Percentiles rank a stretch among this genome's conserved stretches.
phyloP scores from a whole-genome alignment of 2,329 filamentous ascomycete genomes.

The Tolypocladium tropicale region DNA sequence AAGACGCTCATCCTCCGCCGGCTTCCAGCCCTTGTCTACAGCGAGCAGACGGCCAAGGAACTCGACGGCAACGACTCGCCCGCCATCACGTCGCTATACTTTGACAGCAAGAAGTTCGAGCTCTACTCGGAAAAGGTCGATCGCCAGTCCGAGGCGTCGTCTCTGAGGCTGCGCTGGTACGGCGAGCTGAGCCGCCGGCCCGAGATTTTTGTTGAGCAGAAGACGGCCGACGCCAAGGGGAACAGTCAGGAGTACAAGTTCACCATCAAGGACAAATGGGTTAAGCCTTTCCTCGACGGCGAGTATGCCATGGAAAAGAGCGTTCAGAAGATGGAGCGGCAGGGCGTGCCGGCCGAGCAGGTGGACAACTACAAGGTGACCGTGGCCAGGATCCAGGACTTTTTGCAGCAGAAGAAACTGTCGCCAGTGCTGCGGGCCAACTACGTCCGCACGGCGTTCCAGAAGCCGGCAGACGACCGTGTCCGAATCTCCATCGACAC shows the following conservation, averaged over 20 bases:
- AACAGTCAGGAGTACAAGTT: slow-evolving; percentile 72
- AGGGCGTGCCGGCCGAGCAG: slow-evolving; percentile 55
- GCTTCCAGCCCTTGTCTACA: slow-evolving; percentile 86
- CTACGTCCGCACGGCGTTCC: slow-evolving; percentile 90
- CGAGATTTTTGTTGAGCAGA: slow-evolving; percentile 81
- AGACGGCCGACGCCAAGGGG: slow-evolving; percentile 68
- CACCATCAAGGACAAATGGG: slow-evolving; percentile 86
- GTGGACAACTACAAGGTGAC: slow-evolving; percentile 61
- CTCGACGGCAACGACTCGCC: slow-evolving; percentile 75
- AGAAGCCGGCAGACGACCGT: slow-evolving; percentile 85
- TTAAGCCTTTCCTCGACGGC: slow-evolving; percentile 76
- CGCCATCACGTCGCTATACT: slow-evolving; percentile 90
- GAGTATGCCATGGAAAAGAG: slow-evolving; percentile 90
- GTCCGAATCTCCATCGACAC: slow-evolving; percentile 91
- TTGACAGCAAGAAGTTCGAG: slow-evolving; percentile 78
- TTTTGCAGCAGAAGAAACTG: slow-evolving; percentile 66
- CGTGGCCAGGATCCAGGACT: slow-evolving; percentile 67
- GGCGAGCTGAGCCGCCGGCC: slow-evolving; percentile 71
- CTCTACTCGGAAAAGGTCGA: slow-evolving; percentile 82
- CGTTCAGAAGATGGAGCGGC: slow-evolving; percentile 74
- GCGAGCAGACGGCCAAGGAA: slow-evolving; percentile 74
- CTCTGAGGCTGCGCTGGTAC: slow-evolving; percentile 83
- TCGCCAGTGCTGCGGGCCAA: slow-evolving; percentile 84
- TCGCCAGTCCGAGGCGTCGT: slow-evolving; percentile 63
- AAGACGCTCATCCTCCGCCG: slow-evolving; percentile 91